Evolutionary conservation across 208 protist species (phyloP), one percentile per base, ranked within the genome.

Genomic region (Trypanosoma grayi): DNA sequence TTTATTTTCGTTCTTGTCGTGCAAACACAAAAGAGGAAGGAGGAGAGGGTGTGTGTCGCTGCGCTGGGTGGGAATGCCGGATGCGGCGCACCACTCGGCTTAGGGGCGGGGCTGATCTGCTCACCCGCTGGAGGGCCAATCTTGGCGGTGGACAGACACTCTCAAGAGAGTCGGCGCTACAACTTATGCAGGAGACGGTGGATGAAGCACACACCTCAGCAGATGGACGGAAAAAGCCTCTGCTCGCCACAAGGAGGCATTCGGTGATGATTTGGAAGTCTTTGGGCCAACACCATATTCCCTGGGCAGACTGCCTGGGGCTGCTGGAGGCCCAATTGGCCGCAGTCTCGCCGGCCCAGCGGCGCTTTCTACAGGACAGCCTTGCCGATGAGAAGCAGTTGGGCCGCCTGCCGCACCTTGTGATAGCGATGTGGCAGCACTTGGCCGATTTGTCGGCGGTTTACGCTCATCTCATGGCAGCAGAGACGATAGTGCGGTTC

Each of bases 181-280:
- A 51, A 20, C 58, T 87, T 4, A 45, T 84, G 10, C 48, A 59
- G 22, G 66, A 79, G 40, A 84, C 81, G 8, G 18, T 76, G 8
- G 20, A 44, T n/a, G 50, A 58, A n/a, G 47, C n/a, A n/a, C 33
- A 36, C 2, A n/a, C 36, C 43, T 18, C 28, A n/a, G 10, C 5
- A 14, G 24, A 48, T 36, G 27, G 25, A n/a, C 20, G 16, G 10
- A 45, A 20, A 4, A 63, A 16, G 7, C 43, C 53, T 22, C 44
- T 75, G 1, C 56, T 79, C 5, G 60, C 62, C 6, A 52, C 45
- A 3, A 60, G 43, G 6, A 36, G 33, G 18, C 50, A 62, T n/a
- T 82, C 86, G 7, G 11, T 72, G 36, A 37, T 78, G 14, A 72
- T 93, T 27, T 93, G 86, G 86, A 37, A 46, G 9, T 50, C 72